Base-by-base conservation (phyloP, 2,329 filamentous ascomycete genomes). In the Claviceps pazoutovae region DNA sequence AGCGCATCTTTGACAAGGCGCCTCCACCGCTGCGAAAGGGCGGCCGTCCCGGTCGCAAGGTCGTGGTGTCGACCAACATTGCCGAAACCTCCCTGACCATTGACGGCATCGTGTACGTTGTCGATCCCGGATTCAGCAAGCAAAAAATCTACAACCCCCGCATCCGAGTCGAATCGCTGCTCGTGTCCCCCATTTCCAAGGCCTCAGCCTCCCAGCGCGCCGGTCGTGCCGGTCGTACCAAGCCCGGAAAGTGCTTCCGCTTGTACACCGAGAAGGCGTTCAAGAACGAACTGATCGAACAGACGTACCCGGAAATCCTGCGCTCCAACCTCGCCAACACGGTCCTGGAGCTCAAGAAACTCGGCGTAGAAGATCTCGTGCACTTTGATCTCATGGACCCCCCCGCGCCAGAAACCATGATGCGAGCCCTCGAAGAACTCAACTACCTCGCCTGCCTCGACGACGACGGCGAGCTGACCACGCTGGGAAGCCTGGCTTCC, bases 311-410 rank as follows among this genome's bases (percentile, higher is more conserved):
- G 1, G 93, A 98, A 67, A 90, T 98, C 64, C 76, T 98, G 50
- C 83, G 89, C 26, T 97, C 91, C 36, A 98, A 98, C 66, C 74
- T 98, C 57, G 84, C 93, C 54, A 95, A 89, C 61, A 98, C 93
- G 0, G 93, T 98, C 1, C 73, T 98, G 46, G 93, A 98, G 68
- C 73, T 98, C 63, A 97, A 97, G 77, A 97, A 98, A 72, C 83
- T 98, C 41, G 93, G 93, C 45, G 83, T 98, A 30, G 83, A 95
- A 59, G 93, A 98, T 68, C 75, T 98, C 48, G 93, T 98, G 11
- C 93, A 98, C 70, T 98, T 98, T 64, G 94, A 98, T 65, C 77
- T 98, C 47, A 97, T 98, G 91, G 93, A 98, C 61, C 93, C 93
- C 23, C 93, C 93, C 0, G 91, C 94, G 1, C 94, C 93, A 0